Evolutionary conservation across 2,329 filamentous ascomycete species (phyloP), one percentile per base, ranked within the genome.

Genomic region (Ophiostoma sp.): DNA sequence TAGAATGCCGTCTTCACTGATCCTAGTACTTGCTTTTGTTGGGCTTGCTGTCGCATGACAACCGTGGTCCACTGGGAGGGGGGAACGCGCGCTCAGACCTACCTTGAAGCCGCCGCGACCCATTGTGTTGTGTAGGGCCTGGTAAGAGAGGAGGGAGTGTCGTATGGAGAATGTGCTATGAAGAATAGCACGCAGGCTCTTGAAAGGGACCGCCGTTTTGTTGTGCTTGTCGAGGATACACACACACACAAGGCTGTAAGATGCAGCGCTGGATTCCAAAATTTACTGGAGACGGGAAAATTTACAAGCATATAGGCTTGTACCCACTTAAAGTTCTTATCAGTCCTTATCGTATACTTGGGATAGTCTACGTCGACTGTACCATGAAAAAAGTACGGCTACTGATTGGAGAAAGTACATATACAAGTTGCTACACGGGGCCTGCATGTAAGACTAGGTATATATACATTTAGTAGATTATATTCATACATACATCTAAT

Each of bases 61-160:
- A 27, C 27, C 27, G 27, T 14, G 16, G 60, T 27, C 60, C 3
- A 18, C 38, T 27, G 27, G 27, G 60, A 63, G 16, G 60, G 11
- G 38, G 40, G 40, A 38, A 18, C 40, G 60, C 40, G 38, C 38
- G 41, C 27, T 27, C 27, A n/a, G 44, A 62, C 38, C 8, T 18
- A 72, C 70, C 68, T 70, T 72, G 69, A 70, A 72, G 7, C 70
- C 70, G 44, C 71, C 71, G 12, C 71, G 70, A 64, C 71, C 71
- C 71, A 72, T 72, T 36, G 47, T 64, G 63, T 52, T 36, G n/a
- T 58, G 14, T 16, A 52, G 49, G 58, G n/a, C n/a, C 27, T 65
- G 44, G n/a, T 52, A 42, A 3, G 27, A 14, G 16, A 42, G 38
- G 8, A 64, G 44, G 11, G 65, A 60, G 12, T n/a, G 55, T 47